phyloP scores from a whole-genome alignment of 495 filamentous ascomycete species.

The Aspergillus steynii region DNA sequence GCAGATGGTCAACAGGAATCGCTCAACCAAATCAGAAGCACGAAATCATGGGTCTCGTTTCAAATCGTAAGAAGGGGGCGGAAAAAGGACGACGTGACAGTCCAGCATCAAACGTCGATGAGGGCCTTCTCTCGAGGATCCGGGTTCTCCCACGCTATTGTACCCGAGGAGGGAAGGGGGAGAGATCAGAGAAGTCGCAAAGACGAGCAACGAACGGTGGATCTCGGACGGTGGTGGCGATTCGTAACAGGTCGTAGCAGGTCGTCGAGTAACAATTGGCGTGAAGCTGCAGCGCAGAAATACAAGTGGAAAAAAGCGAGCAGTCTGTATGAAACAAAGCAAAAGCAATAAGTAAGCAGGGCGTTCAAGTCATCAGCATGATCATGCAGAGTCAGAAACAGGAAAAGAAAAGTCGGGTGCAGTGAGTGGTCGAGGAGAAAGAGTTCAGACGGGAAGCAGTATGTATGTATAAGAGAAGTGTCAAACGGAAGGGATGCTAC shows the following conservation, averaged over 20 bases:
- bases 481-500: slow-evolving; percentile 33
- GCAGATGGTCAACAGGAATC: slow-evolving; percentile 31
- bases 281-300: slow-evolving; percentile 1
- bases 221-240: slow-evolving; percentile 21
- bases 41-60: slow-evolving; percentile 56
- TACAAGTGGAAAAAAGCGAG: slow-evolving; percentile 2
- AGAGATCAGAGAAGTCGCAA: slow-evolving; percentile 14
- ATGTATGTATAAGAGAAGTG: slow-evolving; percentile 30
- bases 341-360: slow-evolving; percentile 18
- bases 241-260: slow-evolving; percentile 30
- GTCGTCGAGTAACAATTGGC: slow-evolving; percentile 17
- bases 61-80: slow-evolving; percentile 54
- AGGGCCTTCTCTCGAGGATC: slow-evolving; percentile 7
- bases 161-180: slow-evolving; percentile 12
- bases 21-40: slow-evolving; percentile 36
- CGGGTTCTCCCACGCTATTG: slow-evolving; percentile 19
- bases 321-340: slow-evolving; percentile 9
- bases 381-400: slow-evolving; percentile 6
- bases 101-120: slow-evolving; percentile 22
- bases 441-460: slow-evolving; percentile 15
- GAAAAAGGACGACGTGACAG: slow-evolving; percentile 29
- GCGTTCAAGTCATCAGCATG: slow-evolving; percentile 20
- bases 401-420: slow-evolving; percentile 9
- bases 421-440: slow-evolving; percentile 11
- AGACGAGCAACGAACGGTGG: slow-evolving; percentile 11